Evolutionary conservation across 371 early-diverging fungal genomes (phyloP).

Genomic region (Mucor racemosus): DNA sequence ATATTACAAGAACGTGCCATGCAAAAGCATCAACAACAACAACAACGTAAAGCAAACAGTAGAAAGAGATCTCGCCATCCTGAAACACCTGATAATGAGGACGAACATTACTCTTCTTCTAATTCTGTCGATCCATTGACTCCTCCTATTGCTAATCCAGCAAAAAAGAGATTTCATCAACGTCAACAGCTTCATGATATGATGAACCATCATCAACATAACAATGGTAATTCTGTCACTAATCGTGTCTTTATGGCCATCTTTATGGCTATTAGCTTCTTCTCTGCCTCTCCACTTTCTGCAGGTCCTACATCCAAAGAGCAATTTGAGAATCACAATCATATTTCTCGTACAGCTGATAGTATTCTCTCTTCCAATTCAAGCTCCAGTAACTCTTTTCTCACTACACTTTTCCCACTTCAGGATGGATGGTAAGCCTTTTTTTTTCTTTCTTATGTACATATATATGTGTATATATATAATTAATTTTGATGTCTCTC

Average conservation of each 20-base stretch:
- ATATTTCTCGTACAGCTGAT: constrained; percentile 43
- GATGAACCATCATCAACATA: background rate
- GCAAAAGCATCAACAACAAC: constrained; percentile 32
- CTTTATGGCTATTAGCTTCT: constrained; percentile 50
- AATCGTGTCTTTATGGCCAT: constrained; percentile 55
- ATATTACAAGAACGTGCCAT: constrained; percentile 29
- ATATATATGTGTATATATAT: background rate
- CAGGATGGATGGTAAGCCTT: constrained; percentile 40
- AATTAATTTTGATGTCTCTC: background rate
- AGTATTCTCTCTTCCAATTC: constrained; percentile 1
- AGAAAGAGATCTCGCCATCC: constrained; percentile 27
- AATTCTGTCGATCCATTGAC: constrained; percentile 6
- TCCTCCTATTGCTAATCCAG: constrained; percentile 4
- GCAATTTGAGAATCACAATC: constrained; percentile 48
- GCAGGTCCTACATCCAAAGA: constrained; percentile 41
- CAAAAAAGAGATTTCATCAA: background rate
- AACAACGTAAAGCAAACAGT: constrained; percentile 26
- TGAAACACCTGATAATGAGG: constrained; percentile 14
- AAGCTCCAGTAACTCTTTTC: background rate
- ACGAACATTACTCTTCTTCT: constrained; percentile 24
- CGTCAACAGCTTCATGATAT: background rate
- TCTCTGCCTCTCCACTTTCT: constrained; percentile 50
- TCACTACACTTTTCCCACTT: constrained; percentile 28
- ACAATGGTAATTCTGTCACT: background rate
- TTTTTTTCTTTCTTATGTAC: no score